phyloP scores from a whole-genome alignment of 192 early-diverging fungal genomes.

The Dissophora globulifera region DNA sequence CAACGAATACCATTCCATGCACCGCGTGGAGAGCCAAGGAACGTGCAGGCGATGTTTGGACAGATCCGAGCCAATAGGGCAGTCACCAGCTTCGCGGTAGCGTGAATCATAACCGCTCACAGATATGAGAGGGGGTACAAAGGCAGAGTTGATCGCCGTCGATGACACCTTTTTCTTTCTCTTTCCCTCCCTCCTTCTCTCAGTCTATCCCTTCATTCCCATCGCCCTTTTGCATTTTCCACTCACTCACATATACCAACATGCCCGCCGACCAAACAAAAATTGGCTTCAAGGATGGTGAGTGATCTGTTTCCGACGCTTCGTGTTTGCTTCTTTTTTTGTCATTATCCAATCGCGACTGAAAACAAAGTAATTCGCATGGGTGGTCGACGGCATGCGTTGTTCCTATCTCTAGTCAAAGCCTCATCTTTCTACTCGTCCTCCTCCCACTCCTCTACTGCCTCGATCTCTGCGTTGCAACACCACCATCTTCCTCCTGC shows the following conservation, averaged over 20 bases:
- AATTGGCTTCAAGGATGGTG: constrained; percentile 52
- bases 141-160: not conserved
- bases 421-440: not conserved
- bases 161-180: not conserved
- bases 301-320: not conserved
- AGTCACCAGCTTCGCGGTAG: too few relatives aligned
- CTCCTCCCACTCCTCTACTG: too few relatives aligned
- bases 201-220: not conserved
- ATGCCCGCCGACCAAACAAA: constrained; percentile 36
- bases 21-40: too few relatives aligned
- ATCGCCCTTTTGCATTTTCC: not conserved
- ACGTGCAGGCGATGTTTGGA: too few relatives aligned
- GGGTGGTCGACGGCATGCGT: too few relatives aligned
- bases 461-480: too few relatives aligned
- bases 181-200: not conserved
- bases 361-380: not conserved
- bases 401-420: not conserved
- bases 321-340: constrained; percentile 2
- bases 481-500: too few relatives aligned
- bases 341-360: not conserved
- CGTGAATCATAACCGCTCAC: not conserved
- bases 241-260: constrained; percentile 9
- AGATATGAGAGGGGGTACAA: not conserved
- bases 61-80: too few relatives aligned
- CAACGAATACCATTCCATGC: too few relatives aligned